Conservation (phyloP, 2,329 filamentous ascomycete species). For the Furcasterigmium sp. region DNA sequence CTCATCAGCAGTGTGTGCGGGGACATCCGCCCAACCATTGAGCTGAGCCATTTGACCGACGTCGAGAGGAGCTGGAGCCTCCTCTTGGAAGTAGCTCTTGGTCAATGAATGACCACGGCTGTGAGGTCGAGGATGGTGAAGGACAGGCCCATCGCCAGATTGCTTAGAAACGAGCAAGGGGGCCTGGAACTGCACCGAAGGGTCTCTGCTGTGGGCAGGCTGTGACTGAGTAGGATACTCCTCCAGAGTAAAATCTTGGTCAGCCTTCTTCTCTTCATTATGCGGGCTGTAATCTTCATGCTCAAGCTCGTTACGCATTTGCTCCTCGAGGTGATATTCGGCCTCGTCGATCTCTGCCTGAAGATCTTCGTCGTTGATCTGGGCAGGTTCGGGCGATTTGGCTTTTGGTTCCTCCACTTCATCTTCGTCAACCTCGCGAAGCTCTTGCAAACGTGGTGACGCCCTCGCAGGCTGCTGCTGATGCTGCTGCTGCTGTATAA, state of each 20-base stretch:
- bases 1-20: slow-evolving; percentile 40
- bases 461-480: slow-evolving; percentile 44
- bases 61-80: slow-evolving; percentile 30
- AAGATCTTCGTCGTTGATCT: slow-evolving; percentile 58
- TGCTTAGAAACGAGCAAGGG: slow-evolving; percentile 48
- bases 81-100: slow-evolving; percentile 57
- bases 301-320: slow-evolving; percentile 72
- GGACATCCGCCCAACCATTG: slow-evolving; percentile 32
- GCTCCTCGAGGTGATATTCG: slow-evolving; percentile 78
- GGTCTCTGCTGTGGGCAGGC: slow-evolving; percentile 32
- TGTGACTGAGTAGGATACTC: slow-evolving; percentile 4
- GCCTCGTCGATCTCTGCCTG: slow-evolving; percentile 83
- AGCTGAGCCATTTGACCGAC: slow-evolving; percentile 31
- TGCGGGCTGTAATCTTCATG: slow-evolving; percentile 72
- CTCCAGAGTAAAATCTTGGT: neutral
- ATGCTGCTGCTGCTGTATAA: slow-evolving; percentile 46
- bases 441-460: slow-evolving; percentile 62
- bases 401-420: slow-evolving; percentile 42
- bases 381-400: slow-evolving; percentile 46
- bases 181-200: slow-evolving; percentile 42
- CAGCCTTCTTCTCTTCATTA: slow-evolving; percentile 26
- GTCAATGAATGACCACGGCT: slow-evolving; percentile 68
- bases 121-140: slow-evolving; percentile 71
- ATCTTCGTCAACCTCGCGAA: slow-evolving; percentile 71
- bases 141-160: slow-evolving; percentile 46